phyloP scores from a whole-genome alignment of 2,329 filamentous ascomycete species.

The Xylaria sp. region DNA sequence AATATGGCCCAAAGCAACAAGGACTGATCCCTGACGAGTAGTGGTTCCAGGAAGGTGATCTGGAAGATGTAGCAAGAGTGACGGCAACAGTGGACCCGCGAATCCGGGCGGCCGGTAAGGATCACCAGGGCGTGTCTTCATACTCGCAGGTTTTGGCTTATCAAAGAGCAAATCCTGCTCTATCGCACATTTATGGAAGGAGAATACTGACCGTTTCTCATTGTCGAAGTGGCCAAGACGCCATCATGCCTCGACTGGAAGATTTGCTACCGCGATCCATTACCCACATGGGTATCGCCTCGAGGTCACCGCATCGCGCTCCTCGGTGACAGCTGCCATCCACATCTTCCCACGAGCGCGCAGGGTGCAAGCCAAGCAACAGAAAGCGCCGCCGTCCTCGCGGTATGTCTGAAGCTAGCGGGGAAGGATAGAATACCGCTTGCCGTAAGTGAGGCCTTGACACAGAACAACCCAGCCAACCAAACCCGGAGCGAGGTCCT shows the following conservation, averaged over 20 bases:
- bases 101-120: constrained; percentile 55
- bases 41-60: constrained; percentile 61
- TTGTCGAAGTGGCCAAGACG: constrained; percentile 54
- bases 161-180: not conserved
- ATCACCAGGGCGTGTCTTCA: not conserved
- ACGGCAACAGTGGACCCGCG: constrained; percentile 55
- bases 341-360: constrained; percentile 64
- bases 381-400: constrained; percentile 62
- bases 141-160: not conserved
- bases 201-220: not conserved
- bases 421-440: constrained; percentile 55
- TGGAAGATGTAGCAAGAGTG: constrained; percentile 55
- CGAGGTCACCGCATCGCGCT: constrained; percentile 61
- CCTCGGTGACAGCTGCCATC: constrained; percentile 65
- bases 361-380: constrained; percentile 66
- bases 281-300: constrained; percentile 62
- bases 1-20: not conserved
- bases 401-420: constrained; percentile 57
- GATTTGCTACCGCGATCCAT: constrained; percentile 64
- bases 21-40: not conserved
- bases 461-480: too few relatives aligned
- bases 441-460: constrained; percentile 48
- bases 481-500: not conserved
- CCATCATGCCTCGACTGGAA: constrained; percentile 64
- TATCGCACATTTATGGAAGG: not conserved